Base-by-base conservation (phyloP, 345 rosid genomes). In the Aurinia saxatilis region DNA sequence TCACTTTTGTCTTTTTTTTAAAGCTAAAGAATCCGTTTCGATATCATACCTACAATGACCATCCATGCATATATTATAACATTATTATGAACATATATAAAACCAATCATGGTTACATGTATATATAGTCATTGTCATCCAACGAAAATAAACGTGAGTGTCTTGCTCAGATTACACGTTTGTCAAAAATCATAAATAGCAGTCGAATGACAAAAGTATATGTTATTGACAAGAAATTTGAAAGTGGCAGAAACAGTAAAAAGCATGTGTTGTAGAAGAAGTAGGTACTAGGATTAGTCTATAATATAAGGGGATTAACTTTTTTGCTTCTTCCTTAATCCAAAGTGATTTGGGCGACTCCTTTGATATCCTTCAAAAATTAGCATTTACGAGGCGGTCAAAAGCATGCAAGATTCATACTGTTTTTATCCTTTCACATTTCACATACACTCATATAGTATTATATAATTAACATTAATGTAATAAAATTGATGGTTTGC, bases 1-100 rank as follows among this genome's bases (percentile, higher is more conserved):
- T 55, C 12, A 12, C 57, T 65, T n/a, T 70, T 70, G 45, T 70
- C 69, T 39, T 63, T 52, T 41, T 37, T 38, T 27, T 5, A 37
- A 69, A 62, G 69, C 57, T 30, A 70, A 70, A 62, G 46, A 55
- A 70, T 70, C 64, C 27, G 49, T 62, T 69, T 70, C 67, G 63
- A 46, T 30, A 53, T 47, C 55, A 70, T 55, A 46, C 31, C 73
- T 44, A 61, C 63, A 14, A 60, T 46, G 63, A 44, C 57, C 45
- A 53, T 9, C 65, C 44, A 57, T 58, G 57, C 64, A 57, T 66
- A 55, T 35, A 44, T 9, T 41, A 29, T 23, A n/a, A 15, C 9
- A 61, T 23, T 6, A 1, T 0, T 25, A 13, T 31, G n/a, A 3
- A 48, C 13, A 30, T 14, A 19, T 14, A 11, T 39, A 52, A 51